Conservation (phyloP, 2,329 filamentous ascomycete genomes). For the Parastagonospora nodorum region DNA sequence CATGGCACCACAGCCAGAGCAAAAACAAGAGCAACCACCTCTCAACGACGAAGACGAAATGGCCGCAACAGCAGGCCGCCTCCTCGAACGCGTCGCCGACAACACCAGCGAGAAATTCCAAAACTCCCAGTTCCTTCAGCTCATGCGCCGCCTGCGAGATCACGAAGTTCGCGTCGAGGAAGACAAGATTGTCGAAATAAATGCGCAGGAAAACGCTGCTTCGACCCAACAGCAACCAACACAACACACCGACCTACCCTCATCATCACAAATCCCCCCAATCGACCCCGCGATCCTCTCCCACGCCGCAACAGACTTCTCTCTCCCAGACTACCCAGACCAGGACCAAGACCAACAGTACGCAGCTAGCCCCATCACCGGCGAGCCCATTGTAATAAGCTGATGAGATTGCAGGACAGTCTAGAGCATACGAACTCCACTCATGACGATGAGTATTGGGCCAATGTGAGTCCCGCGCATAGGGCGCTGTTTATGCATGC, state of each 20-base stretch:
- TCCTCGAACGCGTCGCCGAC: conserved; percentile 70
- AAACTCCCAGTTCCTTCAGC: conserved; percentile 73
- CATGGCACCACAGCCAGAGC: conserved; percentile 32
- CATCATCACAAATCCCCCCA: conserved; percentile 22
- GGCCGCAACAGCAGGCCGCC: conserved; percentile 70
- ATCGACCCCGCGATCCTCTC: conserved; percentile 37
- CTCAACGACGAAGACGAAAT: conserved; percentile 66
- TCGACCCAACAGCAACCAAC: background rate
- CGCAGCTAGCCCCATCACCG: conserved; percentile 9
- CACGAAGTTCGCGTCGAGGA: conserved; percentile 74
- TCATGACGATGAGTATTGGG: background rate
- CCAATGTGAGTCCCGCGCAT: background rate
- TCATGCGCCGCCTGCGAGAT: conserved; percentile 78
- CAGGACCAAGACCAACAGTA: conserved; percentile 20
- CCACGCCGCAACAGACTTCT: conserved; percentile 38
- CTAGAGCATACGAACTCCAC: conserved; percentile 25
- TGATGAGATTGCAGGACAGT: conserved; percentile 40
- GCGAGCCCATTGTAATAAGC: conserved; percentile 19
- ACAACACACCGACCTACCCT: background rate
- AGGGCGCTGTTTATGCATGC: too few relatives aligned
- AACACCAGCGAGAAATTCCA: conserved; percentile 76
- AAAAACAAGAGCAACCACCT: conserved; percentile 30
- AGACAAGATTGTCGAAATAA: conserved; percentile 66
- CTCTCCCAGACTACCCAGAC: conserved; percentile 30
- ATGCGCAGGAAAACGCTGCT: conserved; percentile 15